Evolutionary conservation across 768 basidiomycete species (phyloP), one percentile per base, ranked within the genome.

Genomic region (Pholiota microspora): DNA sequence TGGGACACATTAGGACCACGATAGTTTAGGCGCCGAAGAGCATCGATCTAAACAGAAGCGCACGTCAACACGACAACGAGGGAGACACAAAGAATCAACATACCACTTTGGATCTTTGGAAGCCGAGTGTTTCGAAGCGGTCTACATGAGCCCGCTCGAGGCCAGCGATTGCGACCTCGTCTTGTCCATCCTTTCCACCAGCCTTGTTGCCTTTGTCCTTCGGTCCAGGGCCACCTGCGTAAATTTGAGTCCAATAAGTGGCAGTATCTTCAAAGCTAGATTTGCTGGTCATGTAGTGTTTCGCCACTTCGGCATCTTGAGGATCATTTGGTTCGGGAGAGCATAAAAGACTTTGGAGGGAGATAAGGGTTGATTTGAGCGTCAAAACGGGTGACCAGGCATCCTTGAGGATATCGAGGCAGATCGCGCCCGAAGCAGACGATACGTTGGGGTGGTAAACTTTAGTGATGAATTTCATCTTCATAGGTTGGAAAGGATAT

Each of bases 391-490:
- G 92, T 6, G 88, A 90, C 92, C 92, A 95, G n/a, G 91, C 90
- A 63, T 97, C 94, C 59, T 82, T 85, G 67, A 86, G 77, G 68
- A 86, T 89, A 72, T 94, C 92, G 53, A 94, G 84, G 71, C 94
- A 98, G 73, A 98, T 98, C 42, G 92, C 94, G 46, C 95, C 95
- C 2, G 91, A 93, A 29, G 88, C 90, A 21, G 92, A 95, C 16
- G 94, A 96, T 35, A 98, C 80, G 65, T 98, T 98, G 2, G 95
- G 95, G 68, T 98, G 94, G 68, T 94, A 97, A 25, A 96, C 89
- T 70, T 94, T 94, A 32, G 95, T 98, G 57, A 96, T 85, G 73
- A 98, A 98, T 69, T 94, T 95, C 93, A 98, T 97, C 80, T 98
- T 97, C 51, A 95, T 88, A 0, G 96, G 94, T 67, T 94, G 89